These are phyloP conservation scores for Sonneratia caseolaris DNA, from an alignment of 345 rosid genomes.

Conservation along the genomic window DNA sequence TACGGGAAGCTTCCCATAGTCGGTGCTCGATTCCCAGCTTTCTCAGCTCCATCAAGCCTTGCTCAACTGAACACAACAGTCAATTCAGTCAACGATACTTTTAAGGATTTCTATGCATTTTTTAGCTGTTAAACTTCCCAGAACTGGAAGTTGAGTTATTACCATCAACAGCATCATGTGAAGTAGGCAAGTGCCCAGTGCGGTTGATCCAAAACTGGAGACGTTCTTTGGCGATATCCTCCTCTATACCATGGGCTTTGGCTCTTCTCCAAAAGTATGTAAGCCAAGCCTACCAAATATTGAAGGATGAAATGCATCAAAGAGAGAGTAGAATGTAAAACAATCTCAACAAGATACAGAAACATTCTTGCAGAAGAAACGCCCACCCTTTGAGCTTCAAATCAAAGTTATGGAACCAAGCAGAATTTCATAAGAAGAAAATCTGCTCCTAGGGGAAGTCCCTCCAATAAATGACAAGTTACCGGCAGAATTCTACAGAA, in stretches of 20 bases:
- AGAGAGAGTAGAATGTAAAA: neutral
- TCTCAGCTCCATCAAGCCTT: conserved; percentile 77
- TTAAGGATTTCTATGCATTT: neutral
- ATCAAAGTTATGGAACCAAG: no score
- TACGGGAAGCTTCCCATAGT: conserved; percentile 87
- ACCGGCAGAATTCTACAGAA: no score
- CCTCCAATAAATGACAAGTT: no score
- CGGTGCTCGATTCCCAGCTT: conserved; percentile 74
- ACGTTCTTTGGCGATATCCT: conserved; percentile 40
- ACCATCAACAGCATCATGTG: conserved; percentile 87
- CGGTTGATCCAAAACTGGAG: conserved; percentile 80
- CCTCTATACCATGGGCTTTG: conserved; percentile 64
- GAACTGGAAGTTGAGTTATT: conserved; percentile 3
- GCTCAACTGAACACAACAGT: conserved; percentile 48
- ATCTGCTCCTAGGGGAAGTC: no score
- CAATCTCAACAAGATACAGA: neutral
- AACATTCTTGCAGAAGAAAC: neutral
- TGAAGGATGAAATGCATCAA: neutral
- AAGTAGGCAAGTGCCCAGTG: conserved; percentile 67
- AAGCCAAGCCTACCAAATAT: conserved; percentile 71
- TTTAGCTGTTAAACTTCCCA: neutral
- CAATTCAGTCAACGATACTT: neutral
- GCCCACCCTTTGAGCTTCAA: neutral
- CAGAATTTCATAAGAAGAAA: no score
- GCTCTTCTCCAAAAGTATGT: conserved; percentile 98